Conservation (phyloP, 169 alveolate genomes). For the Plasmodium gaboni region DNA sequence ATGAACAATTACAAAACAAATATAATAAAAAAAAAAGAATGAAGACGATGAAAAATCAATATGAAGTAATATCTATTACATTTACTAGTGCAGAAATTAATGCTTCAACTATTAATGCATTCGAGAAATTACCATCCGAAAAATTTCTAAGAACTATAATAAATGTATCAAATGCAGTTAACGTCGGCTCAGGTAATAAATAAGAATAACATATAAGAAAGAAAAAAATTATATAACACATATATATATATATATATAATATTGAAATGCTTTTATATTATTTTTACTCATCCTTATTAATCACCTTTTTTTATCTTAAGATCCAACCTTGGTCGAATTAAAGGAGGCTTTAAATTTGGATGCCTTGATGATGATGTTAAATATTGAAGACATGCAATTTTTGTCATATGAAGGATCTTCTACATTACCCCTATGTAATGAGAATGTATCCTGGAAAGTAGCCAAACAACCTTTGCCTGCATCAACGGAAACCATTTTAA, state of each 20-base stretch:
- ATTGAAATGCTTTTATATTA: no score
- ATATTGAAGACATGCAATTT: constrained; percentile 84
- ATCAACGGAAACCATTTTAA: constrained; percentile 88
- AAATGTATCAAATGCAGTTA: constrained; percentile 76
- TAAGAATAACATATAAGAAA: not conserved
- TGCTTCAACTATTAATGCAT: constrained; percentile 82
- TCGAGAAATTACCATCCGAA: constrained; percentile 88
- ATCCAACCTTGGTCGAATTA: constrained; percentile 79
- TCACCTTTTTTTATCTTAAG: constrained; percentile 18
- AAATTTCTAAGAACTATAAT: constrained; percentile 84
- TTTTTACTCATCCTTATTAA: not conserved
- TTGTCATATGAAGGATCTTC: constrained; percentile 89
- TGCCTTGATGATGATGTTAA: constrained; percentile 88
- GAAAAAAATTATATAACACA: constrained; percentile 25
- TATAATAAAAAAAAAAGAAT: constrained; percentile 69
- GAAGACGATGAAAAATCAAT: constrained; percentile 79
- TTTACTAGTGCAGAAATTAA: constrained; percentile 90
- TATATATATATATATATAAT: not conserved
- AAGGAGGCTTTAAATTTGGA: constrained; percentile 84
- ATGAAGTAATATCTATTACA: constrained; percentile 89
- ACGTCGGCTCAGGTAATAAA: constrained; percentile 58
- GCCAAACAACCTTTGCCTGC: constrained; percentile 89
- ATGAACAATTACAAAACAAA: constrained; percentile 40
- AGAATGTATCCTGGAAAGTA: constrained; percentile 89
- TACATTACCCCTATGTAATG: constrained; percentile 88